phyloP scores from a whole-genome alignment of 2,329 filamentous ascomycete genomes.

The Hypoxylon sp. region DNA sequence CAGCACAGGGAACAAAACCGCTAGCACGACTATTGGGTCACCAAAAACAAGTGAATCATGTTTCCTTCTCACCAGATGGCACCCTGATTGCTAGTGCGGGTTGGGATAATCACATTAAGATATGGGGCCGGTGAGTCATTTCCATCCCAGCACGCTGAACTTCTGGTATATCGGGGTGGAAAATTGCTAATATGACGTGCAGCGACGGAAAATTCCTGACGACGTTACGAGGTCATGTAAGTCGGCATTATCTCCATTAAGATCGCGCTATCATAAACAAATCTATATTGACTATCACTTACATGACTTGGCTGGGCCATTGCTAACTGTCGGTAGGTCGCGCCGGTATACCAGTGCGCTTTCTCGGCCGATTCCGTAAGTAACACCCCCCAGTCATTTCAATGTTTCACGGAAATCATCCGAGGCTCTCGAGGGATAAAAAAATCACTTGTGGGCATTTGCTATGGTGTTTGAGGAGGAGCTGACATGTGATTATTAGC shows the following conservation, averaged over 20 bases:
- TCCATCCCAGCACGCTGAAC: slow-evolving; percentile 6
- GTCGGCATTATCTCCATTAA: slow-evolving; percentile 63
- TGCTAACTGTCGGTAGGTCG: slow-evolving; percentile 58
- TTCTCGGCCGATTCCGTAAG: slow-evolving; percentile 86
- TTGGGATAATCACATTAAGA: slow-evolving; percentile 95
- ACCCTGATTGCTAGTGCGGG: slow-evolving; percentile 87
- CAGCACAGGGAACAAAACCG: slow-evolving; percentile 81
- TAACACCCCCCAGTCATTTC: slow-evolving; percentile 20
- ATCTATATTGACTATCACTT: not conserved
- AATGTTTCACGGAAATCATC: slow-evolving; percentile 7
- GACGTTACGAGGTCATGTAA: slow-evolving; percentile 85
- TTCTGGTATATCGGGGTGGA: slow-evolving; percentile 4
- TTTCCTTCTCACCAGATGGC: slow-evolving; percentile 93
- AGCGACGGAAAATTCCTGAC: slow-evolving; percentile 83
- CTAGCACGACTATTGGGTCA: slow-evolving; percentile 92
- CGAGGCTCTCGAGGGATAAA: not conserved
- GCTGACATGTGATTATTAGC: slow-evolving; percentile 42
- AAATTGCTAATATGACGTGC: slow-evolving; percentile 39
- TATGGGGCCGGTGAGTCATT: slow-evolving; percentile 79
- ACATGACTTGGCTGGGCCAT: slow-evolving; percentile 6
- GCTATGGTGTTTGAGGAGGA: slow-evolving; percentile 7
- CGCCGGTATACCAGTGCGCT: slow-evolving; percentile 90
- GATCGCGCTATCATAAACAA: slow-evolving; percentile 2
- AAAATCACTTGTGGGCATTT: slow-evolving; percentile 7
- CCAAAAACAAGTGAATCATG: slow-evolving; percentile 96